Evolutionary conservation across 495 filamentous ascomycete species (phyloP).

Genomic region (Cladorrhinum samala): DNA sequence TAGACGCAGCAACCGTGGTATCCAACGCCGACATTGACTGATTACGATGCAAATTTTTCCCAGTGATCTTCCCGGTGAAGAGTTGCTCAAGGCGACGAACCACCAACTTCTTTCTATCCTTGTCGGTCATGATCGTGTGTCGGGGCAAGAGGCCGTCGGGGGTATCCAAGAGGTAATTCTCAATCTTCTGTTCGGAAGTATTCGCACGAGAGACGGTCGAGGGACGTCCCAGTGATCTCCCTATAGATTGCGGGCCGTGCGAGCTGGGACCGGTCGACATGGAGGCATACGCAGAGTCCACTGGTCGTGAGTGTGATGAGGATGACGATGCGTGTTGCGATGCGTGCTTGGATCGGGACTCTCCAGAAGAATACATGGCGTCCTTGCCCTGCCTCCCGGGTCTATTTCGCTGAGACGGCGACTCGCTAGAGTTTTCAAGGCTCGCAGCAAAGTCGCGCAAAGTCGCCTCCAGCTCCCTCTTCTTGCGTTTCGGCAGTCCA

Average conservation of each 20-base stretch:
- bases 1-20: background rate
- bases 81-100: conserved; percentile 68
- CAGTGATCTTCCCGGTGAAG: conserved; percentile 62
- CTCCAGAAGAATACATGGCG: conserved; percentile 22
- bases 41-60: conserved; percentile 14
- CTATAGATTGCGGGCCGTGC: conserved; percentile 29
- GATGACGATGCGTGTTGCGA: conserved; percentile 45
- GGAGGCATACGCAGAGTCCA: conserved; percentile 71
- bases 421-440: conserved; percentile 41
- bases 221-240: conserved; percentile 20
- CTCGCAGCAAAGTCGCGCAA: conserved; percentile 59
- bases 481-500: conserved; percentile 57
- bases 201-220: conserved; percentile 18
- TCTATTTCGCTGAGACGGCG: conserved; percentile 28
- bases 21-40: conserved; percentile 20
- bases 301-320: conserved; percentile 48
- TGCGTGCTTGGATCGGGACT: conserved; percentile 35
- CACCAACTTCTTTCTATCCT: conserved; percentile 62
- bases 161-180: conserved; percentile 56
- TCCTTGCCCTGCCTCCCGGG: conserved; percentile 26
- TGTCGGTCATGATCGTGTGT: conserved; percentile 52
- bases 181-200: conserved; percentile 45
- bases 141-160: conserved; percentile 53
- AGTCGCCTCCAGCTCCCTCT: conserved; percentile 65
- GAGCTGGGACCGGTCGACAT: conserved; percentile 50